These are phyloP conservation scores for Saksenaea vasiformis DNA, from an alignment of 371 early-diverging fungal species.

Conservation along the genomic window DNA sequence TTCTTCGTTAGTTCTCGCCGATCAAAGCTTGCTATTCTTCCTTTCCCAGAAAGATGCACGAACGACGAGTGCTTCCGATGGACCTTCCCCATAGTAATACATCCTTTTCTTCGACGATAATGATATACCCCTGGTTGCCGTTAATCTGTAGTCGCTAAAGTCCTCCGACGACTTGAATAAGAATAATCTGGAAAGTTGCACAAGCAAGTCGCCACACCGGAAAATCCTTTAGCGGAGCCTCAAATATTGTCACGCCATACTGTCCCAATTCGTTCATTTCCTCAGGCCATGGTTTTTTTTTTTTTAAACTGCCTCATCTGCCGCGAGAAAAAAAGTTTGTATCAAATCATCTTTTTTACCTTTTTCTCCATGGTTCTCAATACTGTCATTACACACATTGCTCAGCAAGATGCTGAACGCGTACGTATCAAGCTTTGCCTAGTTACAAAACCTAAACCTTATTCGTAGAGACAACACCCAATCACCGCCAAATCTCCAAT, in stretches of 20 bases:
- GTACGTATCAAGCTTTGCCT: background rate
- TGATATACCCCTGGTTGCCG: too few species aligned
- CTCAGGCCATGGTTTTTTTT: conserved; percentile 1
- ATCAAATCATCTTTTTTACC: background rate
- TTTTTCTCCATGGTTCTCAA: background rate
- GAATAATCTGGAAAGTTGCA: too few species aligned
- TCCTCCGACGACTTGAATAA: too few species aligned
- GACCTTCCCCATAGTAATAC: too few species aligned
- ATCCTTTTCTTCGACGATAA: too few species aligned
- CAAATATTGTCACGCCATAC: conserved; percentile 1
- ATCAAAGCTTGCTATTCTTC: too few species aligned
- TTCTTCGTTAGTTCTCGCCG: too few species aligned
- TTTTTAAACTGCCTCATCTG: background rate
- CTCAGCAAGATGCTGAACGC: conserved; percentile 2
- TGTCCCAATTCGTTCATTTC: background rate
- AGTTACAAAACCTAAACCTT: background rate
- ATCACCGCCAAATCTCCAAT: conserved; percentile 59
- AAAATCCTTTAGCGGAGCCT: background rate
- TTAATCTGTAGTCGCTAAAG: too few species aligned
- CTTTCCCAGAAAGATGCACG: too few species aligned
- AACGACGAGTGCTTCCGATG: too few species aligned
- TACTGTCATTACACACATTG: background rate
- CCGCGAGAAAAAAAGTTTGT: background rate
- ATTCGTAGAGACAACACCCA: conserved; percentile 18
- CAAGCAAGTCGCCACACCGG: too few species aligned